phyloP scores from a whole-genome alignment of 257 asterid genomes.

The Scutellaria galericulata region DNA sequence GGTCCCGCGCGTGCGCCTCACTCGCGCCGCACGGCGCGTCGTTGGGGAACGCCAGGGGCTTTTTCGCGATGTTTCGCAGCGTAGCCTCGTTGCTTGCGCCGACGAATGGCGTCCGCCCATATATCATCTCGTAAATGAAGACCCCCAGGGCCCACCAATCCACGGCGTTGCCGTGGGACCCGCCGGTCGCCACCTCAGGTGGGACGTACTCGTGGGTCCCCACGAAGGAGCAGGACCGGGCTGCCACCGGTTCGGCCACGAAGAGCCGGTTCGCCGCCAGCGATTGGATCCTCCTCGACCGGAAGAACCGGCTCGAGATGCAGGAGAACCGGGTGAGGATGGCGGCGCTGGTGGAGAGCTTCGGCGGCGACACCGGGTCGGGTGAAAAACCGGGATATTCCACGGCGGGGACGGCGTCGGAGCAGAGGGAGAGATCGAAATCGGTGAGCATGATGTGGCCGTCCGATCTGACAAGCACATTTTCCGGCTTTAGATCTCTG shows the following conservation, averaged over 20 bases:
- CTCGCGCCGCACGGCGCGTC: constrained; percentile 47
- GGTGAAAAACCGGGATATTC: constrained; percentile 58
- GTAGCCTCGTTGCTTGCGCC: constrained; percentile 65
- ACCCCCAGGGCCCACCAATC: constrained; percentile 95
- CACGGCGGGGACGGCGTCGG: constrained; percentile 76
- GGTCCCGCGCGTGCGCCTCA: constrained; percentile 66
- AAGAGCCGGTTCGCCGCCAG: constrained; percentile 62
- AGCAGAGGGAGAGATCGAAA: constrained; percentile 82
- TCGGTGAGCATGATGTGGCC: constrained; percentile 93
- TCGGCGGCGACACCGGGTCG: constrained; percentile 41
- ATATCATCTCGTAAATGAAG: constrained; percentile 82
- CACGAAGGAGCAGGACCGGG: constrained; percentile 81
- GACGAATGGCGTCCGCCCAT: constrained; percentile 80
- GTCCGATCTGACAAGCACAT: constrained; percentile 84
- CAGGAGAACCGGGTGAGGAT: constrained; percentile 62
- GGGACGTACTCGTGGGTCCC: constrained; percentile 98
- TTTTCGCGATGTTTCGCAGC: constrained; percentile 59
- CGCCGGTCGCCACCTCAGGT: constrained; percentile 85
- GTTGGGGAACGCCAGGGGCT: constrained; percentile 54
- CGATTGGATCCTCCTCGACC: constrained; percentile 66
- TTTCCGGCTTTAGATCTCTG: constrained; percentile 91
- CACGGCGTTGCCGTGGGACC: constrained; percentile 86
- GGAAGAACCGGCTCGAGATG: constrained; percentile 58
- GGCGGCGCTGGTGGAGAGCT: constrained; percentile 23
- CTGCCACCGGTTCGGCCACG: constrained; percentile 87